Conservation (phyloP, 1,139 yeast genomes). For the Taphrina communis region DNA sequence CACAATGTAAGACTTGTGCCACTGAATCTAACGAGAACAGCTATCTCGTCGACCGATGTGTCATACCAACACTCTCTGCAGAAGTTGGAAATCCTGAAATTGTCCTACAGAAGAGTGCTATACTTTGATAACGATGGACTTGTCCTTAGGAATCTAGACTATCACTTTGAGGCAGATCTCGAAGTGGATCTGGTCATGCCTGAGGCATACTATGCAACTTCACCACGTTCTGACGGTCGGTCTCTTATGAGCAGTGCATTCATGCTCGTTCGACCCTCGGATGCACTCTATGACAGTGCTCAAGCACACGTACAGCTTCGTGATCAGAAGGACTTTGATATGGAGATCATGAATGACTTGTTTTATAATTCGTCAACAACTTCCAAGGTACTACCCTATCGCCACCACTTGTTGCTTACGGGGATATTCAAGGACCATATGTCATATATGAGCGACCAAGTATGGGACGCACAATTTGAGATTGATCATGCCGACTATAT, state of each 20-base stretch:
- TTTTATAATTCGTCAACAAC: not conserved
- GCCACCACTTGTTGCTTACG: conserved; percentile 8
- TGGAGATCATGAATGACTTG: conserved; percentile 16
- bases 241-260: conserved; percentile 17
- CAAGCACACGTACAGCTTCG: not conserved
- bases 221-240: not conserved
- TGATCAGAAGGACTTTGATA: conserved; percentile 9
- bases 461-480: conserved; percentile 20
- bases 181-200: conserved; percentile 14
- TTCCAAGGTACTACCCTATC: not conserved
- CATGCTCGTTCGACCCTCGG: conserved; percentile 20
- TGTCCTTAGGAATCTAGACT: not conserved
- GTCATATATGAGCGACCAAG: not conserved
- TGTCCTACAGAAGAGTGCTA: not conserved
- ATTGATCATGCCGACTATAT: conserved; percentile 13
- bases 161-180: not conserved
- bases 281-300: not conserved
- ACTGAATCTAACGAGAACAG: not conserved
- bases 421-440: conserved; percentile 20
- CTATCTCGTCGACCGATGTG: not conserved
- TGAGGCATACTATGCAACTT: conserved; percentile 8
- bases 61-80: conserved; percentile 17
- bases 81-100: conserved; percentile 9
- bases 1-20: not conserved
- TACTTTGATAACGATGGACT: conserved; percentile 29